Evolutionary conservation across 192 early-diverging fungal genomes (phyloP), one percentile per base, ranked within the genome.

Genomic region (Paraglomus occultum): DNA sequence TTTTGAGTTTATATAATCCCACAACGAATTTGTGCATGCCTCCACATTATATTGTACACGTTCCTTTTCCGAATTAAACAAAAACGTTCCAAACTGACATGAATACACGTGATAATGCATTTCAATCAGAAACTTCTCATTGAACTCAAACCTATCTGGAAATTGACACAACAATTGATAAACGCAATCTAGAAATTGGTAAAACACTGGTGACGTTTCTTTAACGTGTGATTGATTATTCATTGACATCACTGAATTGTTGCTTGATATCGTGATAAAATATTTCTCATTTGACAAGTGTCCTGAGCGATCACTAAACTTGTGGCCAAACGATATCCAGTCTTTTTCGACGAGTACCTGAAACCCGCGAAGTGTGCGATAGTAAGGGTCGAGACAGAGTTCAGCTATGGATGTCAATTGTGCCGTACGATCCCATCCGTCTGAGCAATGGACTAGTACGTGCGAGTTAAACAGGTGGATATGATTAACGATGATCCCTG

Each of bases 381-480:
- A 99, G 75, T 88, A 97, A 5, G 97, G 95, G 53, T 99, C 97
- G 60, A 99, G 76, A 65, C 95, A 97, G 22, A 99, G 70, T 75
- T 93, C 87, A 51, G 95, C 85, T 18, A 95, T 82, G 7, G 94
- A 92, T 14, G 88, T 91, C 53, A 99, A 76, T 78, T 99, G 97
- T 17, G 95, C 90, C 0, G 97, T 99, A 18, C 97, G 87, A 78
- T 99, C 97, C 97, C 97, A 99, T 11, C 97, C 97, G 73, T 99
- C 97, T 51, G 94, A 96, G 84, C 97, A 99, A 77, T 99, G 97
- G 5, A 99, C 93, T 22, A 99, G 78, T 5, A 94, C 94, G 64
- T 96, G 95, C 5, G 86, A 83, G 55, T 88, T 89, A 17, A 79
- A 76, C 4, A 88, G 71, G 71, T 94, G 88, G 4, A 99, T 84